Evolutionary conservation across 768 basidiomycete genomes (phyloP).

Genomic region (Mycena metata): DNA sequence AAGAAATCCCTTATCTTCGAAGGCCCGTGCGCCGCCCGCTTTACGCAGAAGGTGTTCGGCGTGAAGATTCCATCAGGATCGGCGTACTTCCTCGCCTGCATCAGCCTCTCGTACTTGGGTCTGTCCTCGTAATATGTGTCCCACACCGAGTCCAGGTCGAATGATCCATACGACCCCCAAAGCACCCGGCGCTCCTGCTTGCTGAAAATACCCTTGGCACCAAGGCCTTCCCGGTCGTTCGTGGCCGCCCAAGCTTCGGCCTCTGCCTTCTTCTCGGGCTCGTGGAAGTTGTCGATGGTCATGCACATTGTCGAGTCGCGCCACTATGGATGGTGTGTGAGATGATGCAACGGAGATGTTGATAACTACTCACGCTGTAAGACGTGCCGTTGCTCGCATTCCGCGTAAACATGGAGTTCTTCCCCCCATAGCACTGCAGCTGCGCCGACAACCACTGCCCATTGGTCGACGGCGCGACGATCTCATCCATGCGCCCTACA

Average conservation of each 20-base stretch:
- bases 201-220: slow-evolving; percentile 29
- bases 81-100: slow-evolving; percentile 20
- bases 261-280: slow-evolving; percentile 29
- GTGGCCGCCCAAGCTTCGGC: slow-evolving; percentile 32
- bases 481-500: slow-evolving; percentile 25
- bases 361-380: slow-evolving; percentile 26
- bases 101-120: slow-evolving; percentile 33
- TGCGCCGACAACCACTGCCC: slow-evolving; percentile 35
- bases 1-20: too few species aligned
- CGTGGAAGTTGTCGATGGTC: slow-evolving; percentile 36
- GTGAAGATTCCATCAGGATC: slow-evolving; percentile 32
- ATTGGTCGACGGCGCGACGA: slow-evolving; percentile 18
- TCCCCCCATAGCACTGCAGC: slow-evolving; percentile 32
- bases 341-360: background rate
- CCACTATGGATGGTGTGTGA: slow-evolving; percentile 23
- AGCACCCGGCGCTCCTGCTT: slow-evolving; percentile 30
- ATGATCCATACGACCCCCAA: slow-evolving; percentile 31
- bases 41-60: slow-evolving; percentile 34
- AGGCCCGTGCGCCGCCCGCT: slow-evolving; percentile 19
- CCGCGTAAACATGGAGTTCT: slow-evolving; percentile 32
- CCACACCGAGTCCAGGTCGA: slow-evolving; percentile 35
- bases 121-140: slow-evolving; percentile 29
- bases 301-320: slow-evolving; percentile 36
- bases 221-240: slow-evolving; percentile 29
- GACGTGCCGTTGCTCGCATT: slow-evolving; percentile 29